Evolutionary conservation across 768 basidiomycete species (phyloP).

Genomic region (Lactarius pseudohatsudake): DNA sequence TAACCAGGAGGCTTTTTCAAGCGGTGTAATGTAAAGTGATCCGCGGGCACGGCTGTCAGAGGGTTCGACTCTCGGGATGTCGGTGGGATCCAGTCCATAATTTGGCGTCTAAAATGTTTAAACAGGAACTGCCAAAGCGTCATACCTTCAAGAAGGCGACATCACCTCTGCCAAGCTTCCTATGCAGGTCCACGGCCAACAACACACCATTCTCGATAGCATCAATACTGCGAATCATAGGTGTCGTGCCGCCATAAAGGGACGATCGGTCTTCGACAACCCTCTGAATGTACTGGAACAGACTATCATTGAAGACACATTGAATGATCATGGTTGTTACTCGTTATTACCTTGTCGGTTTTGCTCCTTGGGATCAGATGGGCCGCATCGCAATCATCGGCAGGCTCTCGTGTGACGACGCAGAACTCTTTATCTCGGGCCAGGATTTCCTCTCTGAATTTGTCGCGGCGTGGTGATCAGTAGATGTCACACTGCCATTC

Average conservation of each 20-base stretch:
- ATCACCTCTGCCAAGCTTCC: neutral
- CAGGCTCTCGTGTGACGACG: neutral
- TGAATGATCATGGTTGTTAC: neutral
- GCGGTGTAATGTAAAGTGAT: neutral
- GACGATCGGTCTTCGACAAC: neutral
- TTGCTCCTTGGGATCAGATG: neutral
- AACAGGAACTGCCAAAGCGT: neutral
- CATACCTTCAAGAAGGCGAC: neutral
- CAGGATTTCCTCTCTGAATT: neutral
- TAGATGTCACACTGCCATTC: neutral
- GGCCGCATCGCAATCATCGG: neutral
- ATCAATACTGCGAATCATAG: neutral
- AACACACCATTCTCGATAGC: neutral
- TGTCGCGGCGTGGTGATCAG: rapidly evolving
- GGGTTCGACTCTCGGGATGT: neutral
- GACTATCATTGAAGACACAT: neutral
- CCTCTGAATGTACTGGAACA: neutral
- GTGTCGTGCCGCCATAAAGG: neutral
- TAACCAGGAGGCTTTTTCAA: neutral
- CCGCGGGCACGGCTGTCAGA: neutral
- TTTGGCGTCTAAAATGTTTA: neutral
- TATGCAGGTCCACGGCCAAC: neutral
- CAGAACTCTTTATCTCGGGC: neutral
- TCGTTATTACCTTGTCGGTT: neutral
- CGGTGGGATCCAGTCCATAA: neutral